Conservation (phyloP, 257 asterid species). For the Knoxia roxburghii region DNA sequence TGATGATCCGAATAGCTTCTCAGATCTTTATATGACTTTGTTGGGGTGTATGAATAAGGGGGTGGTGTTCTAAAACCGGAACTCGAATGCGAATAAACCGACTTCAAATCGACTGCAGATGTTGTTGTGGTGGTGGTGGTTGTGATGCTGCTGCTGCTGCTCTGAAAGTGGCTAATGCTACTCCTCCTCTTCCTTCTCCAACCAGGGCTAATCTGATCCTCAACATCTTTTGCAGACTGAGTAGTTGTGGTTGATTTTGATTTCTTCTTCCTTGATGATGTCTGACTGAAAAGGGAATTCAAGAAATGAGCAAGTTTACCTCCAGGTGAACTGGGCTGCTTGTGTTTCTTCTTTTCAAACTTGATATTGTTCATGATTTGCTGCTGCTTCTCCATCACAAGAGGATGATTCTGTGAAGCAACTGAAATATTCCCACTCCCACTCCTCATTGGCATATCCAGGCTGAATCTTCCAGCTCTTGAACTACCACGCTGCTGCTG, state of each 20-base stretch:
- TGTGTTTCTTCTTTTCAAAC: conserved; percentile 42
- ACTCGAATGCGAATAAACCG: conserved; percentile 24
- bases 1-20: conserved; percentile 25
- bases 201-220: conserved; percentile 44
- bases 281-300: conserved; percentile 63
- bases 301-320: conserved; percentile 65
- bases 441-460: conserved; percentile 45
- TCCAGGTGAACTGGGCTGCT: conserved; percentile 90
- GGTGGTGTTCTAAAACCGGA: conserved; percentile 53
- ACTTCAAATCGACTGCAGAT: conserved; percentile 21
- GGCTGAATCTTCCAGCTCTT: conserved; percentile 48
- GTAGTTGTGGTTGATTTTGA: conserved; percentile 21
- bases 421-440: no score
- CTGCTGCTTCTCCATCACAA: conserved; percentile 27
- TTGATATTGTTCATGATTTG: conserved; percentile 20
- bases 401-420: conserved; percentile 15
- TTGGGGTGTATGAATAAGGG: conserved; percentile 38
- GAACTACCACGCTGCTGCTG: no score
- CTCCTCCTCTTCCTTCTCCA: conserved; percentile 67
- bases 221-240: conserved; percentile 29
- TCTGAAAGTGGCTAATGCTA: conserved; percentile 63
- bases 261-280: conserved; percentile 53
- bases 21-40: conserved; percentile 38
- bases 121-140: no score
- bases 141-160: not conserved